Percentiles rank a stretch among this genome's conserved stretches.
Conservation (phyloP, 176 grass and related monocot species). For the Paspalum notatum region DNA sequence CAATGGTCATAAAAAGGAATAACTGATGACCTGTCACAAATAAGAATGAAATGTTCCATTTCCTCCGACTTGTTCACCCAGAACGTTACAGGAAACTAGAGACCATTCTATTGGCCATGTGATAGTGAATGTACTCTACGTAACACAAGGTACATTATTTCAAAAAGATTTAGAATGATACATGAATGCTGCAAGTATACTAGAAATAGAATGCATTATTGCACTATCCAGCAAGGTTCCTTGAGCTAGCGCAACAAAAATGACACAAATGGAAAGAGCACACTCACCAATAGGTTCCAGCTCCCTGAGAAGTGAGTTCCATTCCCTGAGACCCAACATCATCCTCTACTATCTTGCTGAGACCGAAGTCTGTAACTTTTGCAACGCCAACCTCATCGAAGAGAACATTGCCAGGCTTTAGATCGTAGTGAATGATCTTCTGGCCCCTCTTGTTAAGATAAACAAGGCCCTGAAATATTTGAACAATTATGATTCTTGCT, state of each 20-base stretch:
- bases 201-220: conserved; percentile 10
- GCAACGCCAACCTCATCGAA: conserved; percentile 93
- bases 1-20: neutral
- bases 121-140: neutral
- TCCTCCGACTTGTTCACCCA: neutral
- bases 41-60: neutral
- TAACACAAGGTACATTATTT: conserved; percentile 22
- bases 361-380: conserved; percentile 99
- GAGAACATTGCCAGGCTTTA: conserved; percentile 97
- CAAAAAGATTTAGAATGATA: conserved; percentile 28
- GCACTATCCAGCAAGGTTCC: conserved; percentile 21
- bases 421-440: conserved; percentile 98
- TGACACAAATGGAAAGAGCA: conserved; percentile 29
- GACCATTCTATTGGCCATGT: neutral
- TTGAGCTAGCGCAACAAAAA: neutral
- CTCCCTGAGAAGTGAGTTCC: conserved; percentile 99
- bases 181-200: conserved; percentile 4
- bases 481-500: conserved; percentile 97
- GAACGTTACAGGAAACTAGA: neutral
- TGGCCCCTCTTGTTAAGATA: conserved; percentile 97
- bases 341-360: conserved; percentile 99
- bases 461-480: conserved; percentile 97
- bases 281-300: conserved; percentile 96
- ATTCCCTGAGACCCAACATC: conserved; percentile 99
- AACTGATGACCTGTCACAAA: neutral